These are phyloP conservation scores for Erigeron canadensis DNA, from an alignment of 129 eudicot genomes.

Conservation along the genomic window DNA sequence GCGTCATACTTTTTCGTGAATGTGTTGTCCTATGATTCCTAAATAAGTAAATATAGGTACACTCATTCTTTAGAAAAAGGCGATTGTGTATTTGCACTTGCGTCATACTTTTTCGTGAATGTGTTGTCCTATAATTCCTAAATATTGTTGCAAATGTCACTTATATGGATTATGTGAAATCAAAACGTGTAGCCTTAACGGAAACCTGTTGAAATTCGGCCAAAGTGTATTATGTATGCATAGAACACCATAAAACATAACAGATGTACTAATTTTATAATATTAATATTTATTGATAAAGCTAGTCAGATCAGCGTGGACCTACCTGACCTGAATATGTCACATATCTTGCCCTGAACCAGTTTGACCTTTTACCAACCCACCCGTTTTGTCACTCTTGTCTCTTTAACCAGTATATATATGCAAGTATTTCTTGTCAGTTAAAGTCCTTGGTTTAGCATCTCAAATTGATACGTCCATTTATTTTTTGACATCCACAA, in stretches of 20 bases:
- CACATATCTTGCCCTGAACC: too few relatives aligned
- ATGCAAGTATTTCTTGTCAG: too few relatives aligned
- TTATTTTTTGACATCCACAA: background rate
- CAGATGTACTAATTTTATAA: too few relatives aligned
- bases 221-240: background rate
- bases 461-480: background rate
- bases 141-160: too few relatives aligned
- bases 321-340: too few relatives aligned
- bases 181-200: background rate
- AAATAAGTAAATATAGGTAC: too few relatives aligned
- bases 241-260: background rate
- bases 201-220: conserved; percentile 2
- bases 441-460: background rate
- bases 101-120: background rate
- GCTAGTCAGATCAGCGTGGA: too few relatives aligned
- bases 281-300: too few relatives aligned
- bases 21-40: background rate
- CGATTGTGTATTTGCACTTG: background rate
- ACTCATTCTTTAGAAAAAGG: conserved; percentile 1
- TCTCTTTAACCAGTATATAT: too few relatives aligned
- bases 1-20: background rate
- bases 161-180: background rate
- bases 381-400: too few relatives aligned
- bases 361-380: too few relatives aligned
- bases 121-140: background rate